Base-by-base conservation (phyloP, 805 yeast species). In the Metschnikowia cubensis region DNA sequence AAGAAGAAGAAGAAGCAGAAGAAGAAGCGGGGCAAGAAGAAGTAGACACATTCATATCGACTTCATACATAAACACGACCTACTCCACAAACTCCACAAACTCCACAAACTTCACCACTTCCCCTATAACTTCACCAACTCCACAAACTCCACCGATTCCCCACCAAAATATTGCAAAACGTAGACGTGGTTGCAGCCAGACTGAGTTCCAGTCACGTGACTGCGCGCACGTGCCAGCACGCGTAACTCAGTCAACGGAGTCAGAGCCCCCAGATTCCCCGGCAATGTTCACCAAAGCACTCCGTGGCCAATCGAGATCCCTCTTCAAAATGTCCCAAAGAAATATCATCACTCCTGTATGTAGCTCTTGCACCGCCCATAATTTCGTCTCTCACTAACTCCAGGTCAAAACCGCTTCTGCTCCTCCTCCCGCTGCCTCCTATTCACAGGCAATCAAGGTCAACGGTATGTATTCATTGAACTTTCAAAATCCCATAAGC, bases 401-500 rank as follows among this genome's bases (percentile, higher is more conserved):
- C 7, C 51, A 73, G 79, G 84, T 89, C 51, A 76, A 79, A 60
- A 82, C 96, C 47, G 75, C 82, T 55, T 75, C 75, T 58, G 96
- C 98, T 35, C 98, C 99, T 59, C 90, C 96, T 51, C 96, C 98
- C 53, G 97, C 96, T 37, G 98, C 97, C 35, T 83, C 96, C 13
- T 92, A 92, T 71, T 89, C 96, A 29, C 99, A 94, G 71, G 99
- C 98, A 43, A 81, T 91, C 69, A 90, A 87, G 74, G 96, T 84
- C 61, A 89, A 88, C 69, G 76, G 76, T 71, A 69, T 42, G 74
- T 69, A 51, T 42, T 21, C 39, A 36, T 13, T 18, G n/a, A 20
- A 8, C 39, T 35, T 35, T 17, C 10, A 40, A 11, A 11, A 31
- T 17, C 36, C 14, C 14, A 11, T 34, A 32, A 56, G 56, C 62